These are phyloP conservation scores for Linum usitatissimum DNA, from an alignment of 345 rosid genomes.

Conservation along the genomic window DNA sequence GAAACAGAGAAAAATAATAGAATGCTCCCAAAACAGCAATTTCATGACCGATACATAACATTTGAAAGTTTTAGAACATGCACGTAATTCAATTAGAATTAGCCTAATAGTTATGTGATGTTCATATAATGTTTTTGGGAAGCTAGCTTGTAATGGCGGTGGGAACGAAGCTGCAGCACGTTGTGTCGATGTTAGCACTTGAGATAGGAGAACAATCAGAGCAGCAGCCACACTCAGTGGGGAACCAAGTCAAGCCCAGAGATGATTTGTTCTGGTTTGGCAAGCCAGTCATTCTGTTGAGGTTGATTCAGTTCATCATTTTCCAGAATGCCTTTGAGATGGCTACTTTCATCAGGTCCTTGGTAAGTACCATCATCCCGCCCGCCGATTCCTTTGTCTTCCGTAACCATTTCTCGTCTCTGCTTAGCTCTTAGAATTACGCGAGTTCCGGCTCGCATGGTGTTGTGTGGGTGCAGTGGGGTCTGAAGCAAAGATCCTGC, in stretches of 20 bases:
- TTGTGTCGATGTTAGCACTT: conserved; percentile 79
- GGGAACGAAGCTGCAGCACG: conserved; percentile 85
- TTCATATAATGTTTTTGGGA: conserved; percentile 1
- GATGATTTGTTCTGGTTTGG: conserved; percentile 92
- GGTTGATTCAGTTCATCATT: conserved; percentile 71
- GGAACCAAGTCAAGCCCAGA: conserved; percentile 72
- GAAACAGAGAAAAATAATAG: too few species aligned
- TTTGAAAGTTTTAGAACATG: too few species aligned
- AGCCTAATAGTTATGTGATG: too few species aligned
- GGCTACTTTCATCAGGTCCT: conserved; percentile 91
- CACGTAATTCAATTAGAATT: too few species aligned
- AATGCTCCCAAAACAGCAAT: too few species aligned
- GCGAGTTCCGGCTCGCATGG: too few species aligned
- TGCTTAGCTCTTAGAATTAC: too few species aligned
- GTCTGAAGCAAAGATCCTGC: conserved; percentile 64
- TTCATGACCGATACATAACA: too few species aligned
- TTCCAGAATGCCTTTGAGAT: conserved; percentile 98
- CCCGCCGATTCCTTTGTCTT: too few species aligned
- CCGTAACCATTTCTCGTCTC: too few species aligned
- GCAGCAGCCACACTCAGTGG: conserved; percentile 21
- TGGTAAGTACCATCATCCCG: too few species aligned
- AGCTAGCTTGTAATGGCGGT: conserved; percentile 73
- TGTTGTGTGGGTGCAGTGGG: conserved; percentile 43
- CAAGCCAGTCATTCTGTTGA: conserved; percentile 65
- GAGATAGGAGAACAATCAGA: conserved; percentile 66